phyloP scores from a whole-genome alignment of 352 stramenopile species.

The Pythium myriotylum region DNA sequence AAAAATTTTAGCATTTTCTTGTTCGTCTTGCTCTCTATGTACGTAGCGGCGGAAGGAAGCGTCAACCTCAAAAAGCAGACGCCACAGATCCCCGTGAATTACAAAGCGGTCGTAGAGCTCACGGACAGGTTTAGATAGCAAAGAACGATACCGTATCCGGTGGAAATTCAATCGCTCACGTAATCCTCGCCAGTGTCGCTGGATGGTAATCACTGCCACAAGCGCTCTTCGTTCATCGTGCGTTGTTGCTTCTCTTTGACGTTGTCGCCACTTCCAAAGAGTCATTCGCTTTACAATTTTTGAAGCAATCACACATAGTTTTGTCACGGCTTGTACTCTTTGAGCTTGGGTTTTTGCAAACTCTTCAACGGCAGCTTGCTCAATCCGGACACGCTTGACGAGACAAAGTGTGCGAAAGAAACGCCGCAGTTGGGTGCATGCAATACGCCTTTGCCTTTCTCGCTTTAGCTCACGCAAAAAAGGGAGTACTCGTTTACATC shows the following conservation, averaged over 20 bases:
- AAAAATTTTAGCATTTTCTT: constrained; percentile 53
- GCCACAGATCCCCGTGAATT: constrained; percentile 56
- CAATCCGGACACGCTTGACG: neutral
- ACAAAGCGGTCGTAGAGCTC: constrained; percentile 52
- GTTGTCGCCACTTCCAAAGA: constrained; percentile 39
- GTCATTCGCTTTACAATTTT: constrained; percentile 25
- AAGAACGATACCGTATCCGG: constrained; percentile 37
- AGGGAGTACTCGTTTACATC: constrained; percentile 22
- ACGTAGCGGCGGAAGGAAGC: constrained; percentile 57
- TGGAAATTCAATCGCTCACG: constrained; percentile 47
- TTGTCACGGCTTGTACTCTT: constrained; percentile 8
- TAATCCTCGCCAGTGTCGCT: constrained; percentile 54
- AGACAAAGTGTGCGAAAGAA: constrained; percentile 37
- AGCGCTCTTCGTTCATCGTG: constrained; percentile 25
- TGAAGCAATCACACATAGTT: constrained; percentile 7
- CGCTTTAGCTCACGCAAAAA: constrained; percentile 33
- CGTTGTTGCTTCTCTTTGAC: constrained; percentile 26
- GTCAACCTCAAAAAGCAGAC: constrained; percentile 61
- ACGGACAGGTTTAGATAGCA: constrained; percentile 46
- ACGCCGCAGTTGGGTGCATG: constrained; percentile 27
- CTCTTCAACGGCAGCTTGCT: constrained; percentile 8
- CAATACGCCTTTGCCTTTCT: constrained; percentile 23
- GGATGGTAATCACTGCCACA: constrained; percentile 44
- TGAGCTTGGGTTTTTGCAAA: constrained; percentile 1
- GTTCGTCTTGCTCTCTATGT: constrained; percentile 44